Base-by-base conservation (phyloP, 1,284 basidiomycete species). In the Volvariella volvacea region DNA sequence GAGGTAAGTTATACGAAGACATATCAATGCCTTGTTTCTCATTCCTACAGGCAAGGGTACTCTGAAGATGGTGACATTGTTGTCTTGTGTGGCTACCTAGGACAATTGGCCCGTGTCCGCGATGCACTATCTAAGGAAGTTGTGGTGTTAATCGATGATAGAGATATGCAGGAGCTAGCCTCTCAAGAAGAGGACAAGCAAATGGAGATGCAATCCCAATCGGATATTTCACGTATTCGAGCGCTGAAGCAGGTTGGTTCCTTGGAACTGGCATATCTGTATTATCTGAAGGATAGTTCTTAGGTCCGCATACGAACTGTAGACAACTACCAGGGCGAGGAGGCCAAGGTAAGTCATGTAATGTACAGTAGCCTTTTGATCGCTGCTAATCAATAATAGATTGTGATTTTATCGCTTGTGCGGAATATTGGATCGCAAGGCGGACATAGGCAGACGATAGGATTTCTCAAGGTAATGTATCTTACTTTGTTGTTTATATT, bases 321-420 rank as follows among this genome's bases (percentile, higher is more conserved):
- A 1, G 85, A 88, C 51, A 87, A 82, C 48, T 88, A 78, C 53
- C 86, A 89, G 57, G 85, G 83, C 7, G 77, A 84, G 50, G 83
- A 83, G 62, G 80, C 73, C 0, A 73, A 71, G 54, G 67, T 71
- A 46, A 22, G 56, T 25, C 39, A 2, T 39, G 12, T 9, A 12
- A 44, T 19, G 44, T 22, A 39, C 22, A 19, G n/a, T n/a, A 16
- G 47, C 2, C 10, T 39, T n/a, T 4, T 22, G 3, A 33, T 7
- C 12, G 32, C 16, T 14, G n/a, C 46, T 8, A 45, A n/a, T 14
- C 20, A n/a, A 32, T 36, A 49, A 22, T 33, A 77, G 68, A 73
- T 88, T 45, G 68, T 86, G 32, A 83, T 88, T 20, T 58, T 88
- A 2, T 87, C 83, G 0, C 68, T 86, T 9, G 84, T 88, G 8